Conservation (phyloP, 352 stramenopile species). For the Pythium rhizo-oryzae region DNA sequence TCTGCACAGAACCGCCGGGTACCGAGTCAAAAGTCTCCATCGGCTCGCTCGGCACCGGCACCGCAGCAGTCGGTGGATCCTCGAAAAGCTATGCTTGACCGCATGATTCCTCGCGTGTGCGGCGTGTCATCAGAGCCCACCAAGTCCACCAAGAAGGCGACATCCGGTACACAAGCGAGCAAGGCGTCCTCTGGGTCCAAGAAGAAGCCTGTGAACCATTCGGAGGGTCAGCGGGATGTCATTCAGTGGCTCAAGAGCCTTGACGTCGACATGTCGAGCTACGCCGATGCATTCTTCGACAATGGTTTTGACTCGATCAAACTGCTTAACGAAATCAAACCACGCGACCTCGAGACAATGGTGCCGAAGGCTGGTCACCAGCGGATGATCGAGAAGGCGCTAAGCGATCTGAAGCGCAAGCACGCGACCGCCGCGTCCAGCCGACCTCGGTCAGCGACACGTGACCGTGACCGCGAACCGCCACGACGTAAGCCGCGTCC, state of each 20-base stretch:
- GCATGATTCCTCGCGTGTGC: conserved; percentile 82
- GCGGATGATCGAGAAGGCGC: conserved; percentile 76
- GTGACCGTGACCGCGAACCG: conserved; percentile 28
- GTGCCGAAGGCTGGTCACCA: conserved; percentile 87
- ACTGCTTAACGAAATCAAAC: conserved; percentile 74
- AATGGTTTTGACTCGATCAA: conserved; percentile 90
- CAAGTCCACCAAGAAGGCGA: conserved; percentile 16
- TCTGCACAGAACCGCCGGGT: conserved; percentile 20
- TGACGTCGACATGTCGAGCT: conserved; percentile 84
- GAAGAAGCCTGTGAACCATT: conserved; percentile 53
- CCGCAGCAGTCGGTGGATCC: conserved; percentile 25
- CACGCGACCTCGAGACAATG: conserved; percentile 64
- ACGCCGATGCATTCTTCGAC: conserved; percentile 83
- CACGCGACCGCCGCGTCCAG: conserved; percentile 55
- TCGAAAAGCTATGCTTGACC: conserved; percentile 74
- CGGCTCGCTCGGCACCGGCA: neutral
- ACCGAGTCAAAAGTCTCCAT: conserved; percentile 27
- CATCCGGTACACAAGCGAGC: neutral
- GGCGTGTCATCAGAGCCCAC: conserved; percentile 37
- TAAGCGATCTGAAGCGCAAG: conserved; percentile 77
- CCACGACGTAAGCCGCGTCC: conserved; percentile 34
- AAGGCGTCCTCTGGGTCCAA: conserved; percentile 18
- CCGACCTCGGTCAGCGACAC: conserved; percentile 37
- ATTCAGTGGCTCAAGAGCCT: conserved; percentile 74
- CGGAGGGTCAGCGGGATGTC: conserved; percentile 78